Evolutionary conservation across 2,329 filamentous ascomycete species (phyloP).

Genomic region (Thielaviopsis punctulata): DNA sequence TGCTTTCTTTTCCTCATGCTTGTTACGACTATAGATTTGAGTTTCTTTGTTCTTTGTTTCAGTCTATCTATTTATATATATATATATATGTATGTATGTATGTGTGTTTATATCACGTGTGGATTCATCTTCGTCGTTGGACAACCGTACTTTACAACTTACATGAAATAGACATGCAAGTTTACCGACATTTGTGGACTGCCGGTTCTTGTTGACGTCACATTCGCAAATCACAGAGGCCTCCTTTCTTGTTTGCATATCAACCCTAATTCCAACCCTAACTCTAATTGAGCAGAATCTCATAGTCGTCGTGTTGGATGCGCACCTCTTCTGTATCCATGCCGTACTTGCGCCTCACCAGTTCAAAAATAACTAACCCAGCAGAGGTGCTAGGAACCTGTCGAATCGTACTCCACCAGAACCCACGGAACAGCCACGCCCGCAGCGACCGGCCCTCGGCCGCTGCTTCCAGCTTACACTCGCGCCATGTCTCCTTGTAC

Average conservation of each 20-base stretch:
- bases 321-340: slow-evolving; percentile 41
- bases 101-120: background rate
- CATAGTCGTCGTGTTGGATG: slow-evolving; percentile 52
- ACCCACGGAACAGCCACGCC: slow-evolving; percentile 52
- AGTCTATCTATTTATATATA: background rate
- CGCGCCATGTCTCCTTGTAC: slow-evolving; percentile 49
- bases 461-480: slow-evolving; percentile 40
- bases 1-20: background rate
- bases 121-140: too few species aligned
- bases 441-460: slow-evolving; percentile 37
- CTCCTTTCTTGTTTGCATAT: background rate
- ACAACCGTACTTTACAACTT: too few species aligned
- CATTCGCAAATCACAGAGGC: background rate
- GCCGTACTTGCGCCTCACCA: slow-evolving; percentile 57
- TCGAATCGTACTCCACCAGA: slow-evolving; percentile 53
- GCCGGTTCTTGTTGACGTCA: background rate
- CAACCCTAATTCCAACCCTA: background rate
- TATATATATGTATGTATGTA: background rate
- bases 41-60: background rate
- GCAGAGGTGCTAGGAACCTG: slow-evolving; percentile 65
- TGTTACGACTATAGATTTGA: background rate
- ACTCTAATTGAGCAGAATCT: slow-evolving; percentile 43
- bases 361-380: slow-evolving; percentile 61
- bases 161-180: too few species aligned
- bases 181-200: background rate